Base-by-base conservation (phyloP, 1,139 yeast genomes). In the Candida gigantensis region DNA sequence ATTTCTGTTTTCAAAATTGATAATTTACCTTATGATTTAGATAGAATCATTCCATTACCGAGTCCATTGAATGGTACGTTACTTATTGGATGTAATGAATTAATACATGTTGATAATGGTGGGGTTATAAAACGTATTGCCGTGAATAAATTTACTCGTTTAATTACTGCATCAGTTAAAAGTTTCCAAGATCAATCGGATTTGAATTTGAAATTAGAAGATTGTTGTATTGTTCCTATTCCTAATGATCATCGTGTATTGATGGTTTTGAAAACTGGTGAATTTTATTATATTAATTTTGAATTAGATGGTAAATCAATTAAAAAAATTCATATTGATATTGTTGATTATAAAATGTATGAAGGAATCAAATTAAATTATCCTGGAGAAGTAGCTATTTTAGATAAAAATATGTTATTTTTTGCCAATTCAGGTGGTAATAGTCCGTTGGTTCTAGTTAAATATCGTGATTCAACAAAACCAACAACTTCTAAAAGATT, bases 81-180 rank as follows among this genome's bases (percentile, higher is more conserved):
- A 11, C 58, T 89, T 14, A 40, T 86, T 6, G 97, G 97, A 2
- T 74, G 84, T 20, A 89, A 90, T 54, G 88, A 84, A 47, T 51
- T 90, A 11, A 64, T 88, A 12, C 94, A 87, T 55, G 74, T 89
- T 15, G 96, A 89, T 53, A 80, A 87, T 35, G 81, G 94, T 2
- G 97, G 97, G 7, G 76, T 84, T 17, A 58, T 74, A 2, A 76
- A 79, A 48, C 84, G 90, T 26, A 66, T 84, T 1, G 81, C 84
- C 1, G 79, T 84, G 5, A 87, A 86, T 53, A 64, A 69, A 40
- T 83, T 62, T 48, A 75, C 80, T 11, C 50, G 69, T 2, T 62
- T 68, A 20, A 68, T 71, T 28, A 77, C 90, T 0, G 66, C 72
- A 5, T 65, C 80, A 32, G 67, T 68, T 12, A 67, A 70, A 41